phyloP scores from a whole-genome alignment of 2,329 filamentous ascomycete genomes.

The Aspergillus tanneri region DNA sequence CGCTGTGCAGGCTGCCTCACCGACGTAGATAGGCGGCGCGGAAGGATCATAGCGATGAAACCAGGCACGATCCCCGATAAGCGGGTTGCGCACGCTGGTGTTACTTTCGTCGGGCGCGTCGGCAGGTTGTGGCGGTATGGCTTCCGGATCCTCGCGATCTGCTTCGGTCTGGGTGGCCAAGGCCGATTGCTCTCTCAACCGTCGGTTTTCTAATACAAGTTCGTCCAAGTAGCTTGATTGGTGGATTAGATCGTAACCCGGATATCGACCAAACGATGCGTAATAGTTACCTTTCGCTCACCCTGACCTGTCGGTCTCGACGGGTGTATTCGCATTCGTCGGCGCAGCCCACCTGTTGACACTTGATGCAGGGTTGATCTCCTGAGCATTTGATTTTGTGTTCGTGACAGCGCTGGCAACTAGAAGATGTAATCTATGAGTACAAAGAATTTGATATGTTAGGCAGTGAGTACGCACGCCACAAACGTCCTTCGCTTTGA shows the following conservation, averaged over 20 bases:
- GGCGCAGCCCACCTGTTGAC: constrained; percentile 37
- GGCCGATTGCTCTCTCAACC: constrained; percentile 32
- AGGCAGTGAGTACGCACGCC: constrained; percentile 25
- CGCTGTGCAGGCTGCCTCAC: constrained; percentile 42
- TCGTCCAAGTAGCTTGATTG: constrained; percentile 34
- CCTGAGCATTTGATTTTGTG: constrained; percentile 52
- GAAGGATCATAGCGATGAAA: constrained; percentile 38
- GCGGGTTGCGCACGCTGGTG: constrained; percentile 33
- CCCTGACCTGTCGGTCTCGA: constrained; percentile 45
- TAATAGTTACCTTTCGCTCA: constrained; percentile 34
- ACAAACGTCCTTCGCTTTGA: constrained; percentile 32
- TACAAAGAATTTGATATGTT: neutral
- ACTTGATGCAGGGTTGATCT: constrained; percentile 45
- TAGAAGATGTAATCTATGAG: constrained; percentile 9
- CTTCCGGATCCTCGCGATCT: constrained; percentile 16
- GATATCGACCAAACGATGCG: neutral
- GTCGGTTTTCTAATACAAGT: constrained; percentile 35
- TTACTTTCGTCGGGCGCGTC: constrained; percentile 27
- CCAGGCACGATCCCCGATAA: constrained; percentile 39
- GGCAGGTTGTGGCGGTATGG: constrained; percentile 18
- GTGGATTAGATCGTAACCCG: neutral
- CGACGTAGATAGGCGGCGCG: constrained; percentile 39
- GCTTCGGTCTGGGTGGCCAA: constrained; percentile 28
- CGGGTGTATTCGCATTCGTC: constrained; percentile 43
- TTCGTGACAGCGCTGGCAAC: constrained; percentile 46